A percentile compares a stretch with the other conserved stretches of the same genome.
phyloP scores from a whole-genome alignment of 306 rosid genomes.

The Begonia peltatifolia region DNA sequence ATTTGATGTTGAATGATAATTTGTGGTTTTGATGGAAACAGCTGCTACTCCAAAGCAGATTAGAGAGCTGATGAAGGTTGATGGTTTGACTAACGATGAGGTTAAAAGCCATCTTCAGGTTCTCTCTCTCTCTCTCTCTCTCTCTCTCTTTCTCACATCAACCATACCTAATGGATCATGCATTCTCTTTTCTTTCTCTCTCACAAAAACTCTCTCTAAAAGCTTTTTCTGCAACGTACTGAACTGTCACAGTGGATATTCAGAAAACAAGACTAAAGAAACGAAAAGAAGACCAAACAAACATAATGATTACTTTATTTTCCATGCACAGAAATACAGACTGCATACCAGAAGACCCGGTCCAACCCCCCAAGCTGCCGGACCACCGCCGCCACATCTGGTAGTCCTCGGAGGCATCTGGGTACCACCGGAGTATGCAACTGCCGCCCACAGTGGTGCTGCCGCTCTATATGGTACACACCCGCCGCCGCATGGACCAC shows the following conservation, averaged over 20 bases:
- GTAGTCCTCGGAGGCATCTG: constrained; percentile 90
- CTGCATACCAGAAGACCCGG: constrained; percentile 94
- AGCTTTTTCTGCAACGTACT: no score
- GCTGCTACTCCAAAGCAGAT: constrained; percentile 99
- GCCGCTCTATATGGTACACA: constrained; percentile 56
- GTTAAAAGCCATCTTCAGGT: constrained; percentile 99
- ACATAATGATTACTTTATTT: background rate
- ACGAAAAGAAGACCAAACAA: background rate
- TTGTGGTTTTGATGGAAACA: constrained; percentile 11
- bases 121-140: constrained; percentile 9
- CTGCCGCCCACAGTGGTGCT: constrained; percentile 40
- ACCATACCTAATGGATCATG: background rate
- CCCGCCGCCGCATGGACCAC: constrained; percentile 49
- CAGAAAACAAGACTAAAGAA: background rate
- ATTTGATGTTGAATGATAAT: constrained; percentile 1
- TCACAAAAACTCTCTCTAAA: no score
- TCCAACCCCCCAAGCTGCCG: constrained; percentile 66
- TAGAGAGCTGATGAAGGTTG: constrained; percentile 98
- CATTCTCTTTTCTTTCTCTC: no score
- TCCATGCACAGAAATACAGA: constrained; percentile 65
- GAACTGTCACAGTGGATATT: no score
- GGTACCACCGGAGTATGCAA: constrained; percentile 90
- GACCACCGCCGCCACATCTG: constrained; percentile 56
- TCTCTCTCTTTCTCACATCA: constrained; percentile 6
- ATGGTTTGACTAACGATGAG: constrained; percentile 99